These are phyloP conservation scores for Lactarius trivialis DNA, from an alignment of 768 basidiomycete genomes.

Conservation along the genomic window DNA sequence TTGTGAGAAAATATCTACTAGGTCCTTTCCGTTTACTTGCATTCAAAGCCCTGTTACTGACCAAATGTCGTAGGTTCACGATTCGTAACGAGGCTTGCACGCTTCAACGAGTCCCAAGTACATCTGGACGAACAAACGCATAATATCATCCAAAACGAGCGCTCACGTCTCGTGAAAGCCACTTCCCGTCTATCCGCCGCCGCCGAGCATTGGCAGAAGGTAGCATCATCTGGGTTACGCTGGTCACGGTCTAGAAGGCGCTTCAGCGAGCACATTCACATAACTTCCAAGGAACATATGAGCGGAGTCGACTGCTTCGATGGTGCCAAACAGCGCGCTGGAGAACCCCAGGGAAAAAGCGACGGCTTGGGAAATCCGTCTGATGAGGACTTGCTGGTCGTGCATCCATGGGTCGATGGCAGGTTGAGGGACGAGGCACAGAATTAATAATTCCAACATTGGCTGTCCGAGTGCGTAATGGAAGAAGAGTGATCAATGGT, in stretches of 20 bases:
- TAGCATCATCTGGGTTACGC: slow-evolving; percentile 35
- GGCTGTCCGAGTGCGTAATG: slow-evolving; percentile 2
- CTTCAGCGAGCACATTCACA: slow-evolving; percentile 52
- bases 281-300: slow-evolving; percentile 70
- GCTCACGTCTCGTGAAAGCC: slow-evolving; percentile 24
- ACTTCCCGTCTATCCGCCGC: slow-evolving; percentile 26
- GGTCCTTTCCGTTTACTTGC: slow-evolving; percentile 37
- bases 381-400: slow-evolving; percentile 28
- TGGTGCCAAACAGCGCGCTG: slow-evolving; percentile 33
- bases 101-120: slow-evolving; percentile 30
- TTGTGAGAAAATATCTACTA: slow-evolving; percentile 79
- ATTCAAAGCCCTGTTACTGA: neutral
- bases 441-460: slow-evolving; percentile 26
- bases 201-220: slow-evolving; percentile 44
- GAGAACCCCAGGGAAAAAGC: slow-evolving; percentile 13
- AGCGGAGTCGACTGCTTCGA: slow-evolving; percentile 68
- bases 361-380: slow-evolving; percentile 9
- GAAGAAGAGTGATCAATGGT: neutral
- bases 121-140: slow-evolving; percentile 41
- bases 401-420: slow-evolving; percentile 33
- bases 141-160: slow-evolving; percentile 43
- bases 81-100: slow-evolving; percentile 62
- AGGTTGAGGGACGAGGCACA: slow-evolving; percentile 32
- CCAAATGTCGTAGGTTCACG: slow-evolving; percentile 47
- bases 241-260: slow-evolving; percentile 46